A percentile compares a stretch with the other conserved stretches of the same genome.
Conservation (phyloP, 768 basidiomycete species). For the Phylloporus sp. region DNA sequence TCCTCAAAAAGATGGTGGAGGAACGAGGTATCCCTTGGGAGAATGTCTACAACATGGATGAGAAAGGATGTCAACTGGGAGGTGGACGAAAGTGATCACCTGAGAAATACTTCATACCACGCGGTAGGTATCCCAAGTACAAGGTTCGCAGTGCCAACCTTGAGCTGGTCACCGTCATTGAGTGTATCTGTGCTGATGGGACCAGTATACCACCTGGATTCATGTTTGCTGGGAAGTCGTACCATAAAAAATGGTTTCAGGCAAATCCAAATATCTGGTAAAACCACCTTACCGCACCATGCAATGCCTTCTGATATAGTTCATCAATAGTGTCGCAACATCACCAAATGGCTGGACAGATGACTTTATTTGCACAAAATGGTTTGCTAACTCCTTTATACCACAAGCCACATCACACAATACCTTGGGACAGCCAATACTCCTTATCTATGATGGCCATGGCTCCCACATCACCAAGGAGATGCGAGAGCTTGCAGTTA, state of each 20-base stretch:
- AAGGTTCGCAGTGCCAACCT: slow-evolving; percentile 30
- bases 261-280: no score
- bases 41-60: slow-evolving; percentile 28
- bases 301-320: neutral
- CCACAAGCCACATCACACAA: slow-evolving; percentile 31
- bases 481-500: slow-evolving; percentile 25
- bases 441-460: slow-evolving; percentile 45
- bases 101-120: slow-evolving; percentile 26
- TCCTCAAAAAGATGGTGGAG: slow-evolving; percentile 18
- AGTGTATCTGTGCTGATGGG: slow-evolving; percentile 20
- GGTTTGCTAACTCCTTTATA: slow-evolving; percentile 39
- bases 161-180: slow-evolving; percentile 46
- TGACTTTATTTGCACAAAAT: slow-evolving; percentile 32
- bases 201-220: slow-evolving; percentile 35
- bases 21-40: slow-evolving; percentile 27
- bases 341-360: slow-evolving; percentile 43
- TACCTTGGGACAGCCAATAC: slow-evolving; percentile 27
- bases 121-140: no score
- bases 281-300: no score
- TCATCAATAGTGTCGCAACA: slow-evolving; percentile 29
- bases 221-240: slow-evolving; percentile 33
- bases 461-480: slow-evolving; percentile 34
- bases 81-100: slow-evolving; percentile 20
- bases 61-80: slow-evolving; percentile 18
- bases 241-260: neutral